phyloP scores from a whole-genome alignment of 768 basidiomycete genomes.

The Suillus ampliporus region DNA sequence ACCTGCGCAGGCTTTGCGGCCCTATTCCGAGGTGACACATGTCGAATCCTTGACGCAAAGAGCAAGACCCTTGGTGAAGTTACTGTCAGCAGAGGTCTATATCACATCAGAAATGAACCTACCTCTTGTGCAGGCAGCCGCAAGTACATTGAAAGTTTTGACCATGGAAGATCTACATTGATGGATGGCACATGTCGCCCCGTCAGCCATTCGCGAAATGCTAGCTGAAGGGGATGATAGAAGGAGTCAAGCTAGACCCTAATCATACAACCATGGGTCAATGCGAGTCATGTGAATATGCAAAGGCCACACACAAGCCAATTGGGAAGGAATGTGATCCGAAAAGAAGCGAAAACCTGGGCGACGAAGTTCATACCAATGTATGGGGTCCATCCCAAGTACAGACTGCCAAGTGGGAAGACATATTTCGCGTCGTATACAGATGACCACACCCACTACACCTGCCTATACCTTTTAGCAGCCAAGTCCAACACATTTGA shows the following conservation, averaged over 20 bases:
- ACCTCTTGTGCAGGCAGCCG: neutral
- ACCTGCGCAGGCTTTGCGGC: constrained; percentile 4
- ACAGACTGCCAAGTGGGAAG: constrained; percentile 21
- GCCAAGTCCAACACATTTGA: constrained; percentile 18
- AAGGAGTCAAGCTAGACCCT: constrained; percentile 9
- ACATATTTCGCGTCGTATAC: constrained; percentile 31
- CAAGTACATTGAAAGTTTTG: neutral
- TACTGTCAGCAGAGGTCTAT: constrained; percentile 7
- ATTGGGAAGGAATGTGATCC: constrained; percentile 13
- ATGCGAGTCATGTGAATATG: constrained; percentile 19
- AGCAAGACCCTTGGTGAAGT: constrained; percentile 6
- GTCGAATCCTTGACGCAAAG: constrained; percentile 4
- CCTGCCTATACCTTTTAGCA: neutral
- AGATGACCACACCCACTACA: constrained; percentile 20
- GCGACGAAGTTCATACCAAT: constrained; percentile 27
- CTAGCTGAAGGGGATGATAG: constrained; percentile 11
- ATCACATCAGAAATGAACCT: neutral
- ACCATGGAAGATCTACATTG: constrained; percentile 12
- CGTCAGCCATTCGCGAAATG: constrained; percentile 9
- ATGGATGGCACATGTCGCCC: constrained; percentile 10
- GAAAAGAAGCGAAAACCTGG: neutral
- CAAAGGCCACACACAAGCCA: constrained; percentile 14
- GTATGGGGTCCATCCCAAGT: constrained; percentile 32
- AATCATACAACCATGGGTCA: constrained; percentile 11
- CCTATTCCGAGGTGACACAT: neutral